A percentile compares a stretch with the other conserved stretches of the same genome.
Evolutionary conservation across 2,329 filamentous ascomycete genomes (phyloP).

Genomic region (Alternaria triticimaculans): DNA sequence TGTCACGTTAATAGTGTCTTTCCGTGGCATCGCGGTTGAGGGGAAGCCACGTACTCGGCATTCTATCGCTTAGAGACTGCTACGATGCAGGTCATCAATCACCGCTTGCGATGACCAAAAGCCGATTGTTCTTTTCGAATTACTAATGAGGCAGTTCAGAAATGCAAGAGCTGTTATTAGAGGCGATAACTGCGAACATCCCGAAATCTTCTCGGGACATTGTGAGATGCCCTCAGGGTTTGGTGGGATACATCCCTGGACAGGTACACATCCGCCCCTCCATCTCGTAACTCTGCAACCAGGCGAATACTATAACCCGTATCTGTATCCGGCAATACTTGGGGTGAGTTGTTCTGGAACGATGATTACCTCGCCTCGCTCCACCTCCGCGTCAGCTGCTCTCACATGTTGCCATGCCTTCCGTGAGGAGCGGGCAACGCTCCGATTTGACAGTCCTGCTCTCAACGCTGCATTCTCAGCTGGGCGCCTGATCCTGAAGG

Average conservation of each 20-base stretch:
- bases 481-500: constrained; percentile 1
- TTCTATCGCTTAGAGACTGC: constrained; percentile 4
- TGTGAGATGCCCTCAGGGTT: neutral
- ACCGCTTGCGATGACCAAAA: neutral
- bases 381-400: constrained; percentile 31
- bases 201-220: neutral
- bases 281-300: constrained; percentile 6
- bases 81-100: neutral
- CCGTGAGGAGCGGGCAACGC: constrained; percentile 4
- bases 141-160: neutral
- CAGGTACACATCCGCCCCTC: constrained; percentile 3
- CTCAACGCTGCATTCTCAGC: constrained; percentile 5
- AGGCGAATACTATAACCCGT: constrained; percentile 28
- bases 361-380: constrained; percentile 15
- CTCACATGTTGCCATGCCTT: constrained; percentile 12
- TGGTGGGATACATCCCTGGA: constrained; percentile 6
- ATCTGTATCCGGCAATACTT: constrained; percentile 15
- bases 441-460: constrained; percentile 7
- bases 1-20: constrained; percentile 17
- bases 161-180: neutral
- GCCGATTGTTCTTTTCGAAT: neutral
- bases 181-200: neutral
- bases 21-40: constrained; percentile 29
- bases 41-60: constrained; percentile 34
- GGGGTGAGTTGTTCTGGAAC: constrained; percentile 24